Conservation (phyloP, 2,329 filamentous ascomycete genomes). For the Aspergillus sp. region DNA sequence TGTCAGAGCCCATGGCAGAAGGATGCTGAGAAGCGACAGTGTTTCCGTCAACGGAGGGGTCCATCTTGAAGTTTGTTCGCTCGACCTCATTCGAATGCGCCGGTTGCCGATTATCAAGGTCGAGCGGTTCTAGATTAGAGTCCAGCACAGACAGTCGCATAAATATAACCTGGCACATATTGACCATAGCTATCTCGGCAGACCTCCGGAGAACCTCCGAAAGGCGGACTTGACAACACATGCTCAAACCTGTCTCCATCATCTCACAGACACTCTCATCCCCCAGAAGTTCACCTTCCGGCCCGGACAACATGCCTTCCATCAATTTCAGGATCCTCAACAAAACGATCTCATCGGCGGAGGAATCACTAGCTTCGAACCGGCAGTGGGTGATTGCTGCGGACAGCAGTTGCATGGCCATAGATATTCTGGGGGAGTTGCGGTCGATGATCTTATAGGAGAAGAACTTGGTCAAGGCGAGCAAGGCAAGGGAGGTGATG, state of each 20-base stretch:
- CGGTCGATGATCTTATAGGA: slow-evolving; percentile 87
- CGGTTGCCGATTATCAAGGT: slow-evolving; percentile 65
- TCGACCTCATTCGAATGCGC: slow-evolving; percentile 56
- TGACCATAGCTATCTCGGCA: slow-evolving; percentile 95
- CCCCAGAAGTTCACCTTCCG: slow-evolving; percentile 87
- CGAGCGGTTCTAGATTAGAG: slow-evolving; percentile 64
- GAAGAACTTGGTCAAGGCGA: slow-evolving; percentile 94
- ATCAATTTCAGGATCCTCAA: slow-evolving; percentile 93
- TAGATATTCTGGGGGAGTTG: slow-evolving; percentile 79
- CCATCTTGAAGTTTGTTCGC: slow-evolving; percentile 79
- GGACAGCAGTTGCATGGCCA: slow-evolving; percentile 92
- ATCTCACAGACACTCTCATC: slow-evolving; percentile 99
- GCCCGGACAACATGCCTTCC: slow-evolving; percentile 96
- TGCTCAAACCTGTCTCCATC: slow-evolving; percentile 97
- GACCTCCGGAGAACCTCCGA: slow-evolving; percentile 88
- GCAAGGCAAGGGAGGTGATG: slow-evolving; percentile 90
- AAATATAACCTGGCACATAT: slow-evolving; percentile 99
- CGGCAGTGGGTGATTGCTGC: slow-evolving; percentile 96
- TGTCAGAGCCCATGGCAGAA: slow-evolving; percentile 42
- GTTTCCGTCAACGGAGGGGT: slow-evolving; percentile 69
- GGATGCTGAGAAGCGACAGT: slow-evolving; percentile 56
- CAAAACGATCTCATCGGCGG: slow-evolving; percentile 92
- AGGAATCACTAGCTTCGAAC: slow-evolving; percentile 93
- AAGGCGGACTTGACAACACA: slow-evolving; percentile 90
- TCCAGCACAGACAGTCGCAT: slow-evolving; percentile 86